A percentile compares a stretch with the other conserved stretches of the same genome.
Conservation (phyloP, 108 stramenopile species). For the Ochromonas danica region DNA sequence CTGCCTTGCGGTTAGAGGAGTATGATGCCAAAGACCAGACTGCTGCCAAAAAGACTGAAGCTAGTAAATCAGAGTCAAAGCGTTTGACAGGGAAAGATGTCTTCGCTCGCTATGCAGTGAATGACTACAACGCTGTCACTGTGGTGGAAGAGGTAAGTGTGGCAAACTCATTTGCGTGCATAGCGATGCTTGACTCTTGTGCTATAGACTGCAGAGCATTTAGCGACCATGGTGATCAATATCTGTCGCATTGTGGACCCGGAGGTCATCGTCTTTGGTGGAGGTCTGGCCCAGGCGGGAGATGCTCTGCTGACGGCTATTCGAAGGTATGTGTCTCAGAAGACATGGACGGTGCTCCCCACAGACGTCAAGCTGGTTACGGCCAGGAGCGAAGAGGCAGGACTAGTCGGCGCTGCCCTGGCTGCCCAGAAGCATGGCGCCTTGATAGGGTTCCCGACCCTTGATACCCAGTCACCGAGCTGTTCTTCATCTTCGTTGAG, state of each 20-base stretch:
- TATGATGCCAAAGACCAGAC: not conserved
- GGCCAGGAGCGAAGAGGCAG: not conserved
- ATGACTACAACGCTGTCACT: not conserved
- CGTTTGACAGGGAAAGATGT: not conserved
- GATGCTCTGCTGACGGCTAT: constrained; percentile 30
- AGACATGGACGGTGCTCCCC: constrained; percentile 21
- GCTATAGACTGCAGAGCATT: constrained; percentile 31
- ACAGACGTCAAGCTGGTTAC: constrained; percentile 2
- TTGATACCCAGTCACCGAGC: too few species aligned
- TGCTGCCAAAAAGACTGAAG: not conserved
- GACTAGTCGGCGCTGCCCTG: constrained; percentile 20
- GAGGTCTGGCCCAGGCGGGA: constrained; percentile 47
- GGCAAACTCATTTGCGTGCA: too few species aligned
- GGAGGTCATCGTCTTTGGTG: constrained; percentile 45
- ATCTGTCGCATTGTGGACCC: constrained; percentile 54
- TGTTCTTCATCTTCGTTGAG: too few species aligned
- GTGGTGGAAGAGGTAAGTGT: constrained; percentile 3
- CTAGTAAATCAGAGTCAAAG: not conserved
- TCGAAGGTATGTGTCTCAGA: not conserved
- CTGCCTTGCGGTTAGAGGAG: not conserved
- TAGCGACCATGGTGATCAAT: constrained; percentile 48
- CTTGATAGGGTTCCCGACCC: too few species aligned
- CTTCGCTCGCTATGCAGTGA: not conserved
- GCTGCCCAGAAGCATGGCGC: not conserved
- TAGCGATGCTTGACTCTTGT: not conserved